Conservation (phyloP, 768 basidiomycete species). For the Cystobasidiopsis lactophilus region DNA sequence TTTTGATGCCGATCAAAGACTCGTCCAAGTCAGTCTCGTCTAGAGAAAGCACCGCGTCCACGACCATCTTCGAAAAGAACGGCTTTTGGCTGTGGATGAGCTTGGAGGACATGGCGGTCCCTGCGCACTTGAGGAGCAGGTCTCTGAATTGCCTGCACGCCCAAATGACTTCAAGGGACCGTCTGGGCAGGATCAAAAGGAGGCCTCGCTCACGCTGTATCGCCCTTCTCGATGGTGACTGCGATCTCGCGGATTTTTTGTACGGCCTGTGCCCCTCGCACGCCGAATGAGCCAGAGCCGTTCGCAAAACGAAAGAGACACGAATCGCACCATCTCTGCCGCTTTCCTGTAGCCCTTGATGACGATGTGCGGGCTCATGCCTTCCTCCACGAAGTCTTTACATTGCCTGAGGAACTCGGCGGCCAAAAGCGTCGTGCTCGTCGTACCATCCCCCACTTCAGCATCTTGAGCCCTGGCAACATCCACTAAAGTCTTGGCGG, state of each 20-base stretch:
- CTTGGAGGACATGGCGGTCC: slow-evolving; percentile 99
- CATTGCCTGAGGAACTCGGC: slow-evolving; percentile 88
- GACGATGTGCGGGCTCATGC: slow-evolving; percentile 89
- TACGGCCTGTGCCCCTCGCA: slow-evolving; percentile 62
- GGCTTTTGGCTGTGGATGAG: slow-evolving; percentile 96
- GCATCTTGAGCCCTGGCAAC: slow-evolving; percentile 96
- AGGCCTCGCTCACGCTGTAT: slow-evolving; percentile 53
- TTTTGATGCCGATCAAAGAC: slow-evolving; percentile 73
- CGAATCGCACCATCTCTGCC: slow-evolving; percentile 47
- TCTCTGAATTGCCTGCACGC: slow-evolving; percentile 79
- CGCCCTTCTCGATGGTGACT: slow-evolving; percentile 64
- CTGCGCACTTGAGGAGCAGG: slow-evolving; percentile 82
- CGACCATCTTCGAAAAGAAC: slow-evolving; percentile 97
- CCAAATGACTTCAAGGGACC: too few relatives aligned
- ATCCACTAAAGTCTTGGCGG: slow-evolving; percentile 90
- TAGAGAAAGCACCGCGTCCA: slow-evolving; percentile 78
- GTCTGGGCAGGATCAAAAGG: too few relatives aligned
- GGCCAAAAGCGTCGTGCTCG: slow-evolving; percentile 80
- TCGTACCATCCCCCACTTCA: slow-evolving; percentile 95
- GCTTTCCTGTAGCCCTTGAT: slow-evolving; percentile 89
- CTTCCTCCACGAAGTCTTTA: slow-evolving; percentile 76
- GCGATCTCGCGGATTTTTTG: slow-evolving; percentile 75
- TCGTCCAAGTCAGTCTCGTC: slow-evolving; percentile 89
- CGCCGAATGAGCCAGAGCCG: not conserved
- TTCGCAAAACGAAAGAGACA: not conserved